phyloP scores from a whole-genome alignment of 306 rosid genomes.

The Mucuna pruriens region DNA sequence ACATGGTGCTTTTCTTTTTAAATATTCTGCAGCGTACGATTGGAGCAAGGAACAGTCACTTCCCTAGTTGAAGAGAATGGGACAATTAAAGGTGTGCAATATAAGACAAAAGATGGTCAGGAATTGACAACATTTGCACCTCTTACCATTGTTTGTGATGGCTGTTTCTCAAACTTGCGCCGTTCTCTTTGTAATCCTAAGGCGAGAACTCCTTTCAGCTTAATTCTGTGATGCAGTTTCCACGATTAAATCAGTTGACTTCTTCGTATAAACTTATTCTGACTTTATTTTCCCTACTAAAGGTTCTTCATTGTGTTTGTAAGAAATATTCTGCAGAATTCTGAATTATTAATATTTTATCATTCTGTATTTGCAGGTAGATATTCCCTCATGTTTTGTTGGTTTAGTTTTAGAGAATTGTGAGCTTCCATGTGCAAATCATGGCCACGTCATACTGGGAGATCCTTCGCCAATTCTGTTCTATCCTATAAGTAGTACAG shows the following conservation, averaged over 20 bases:
- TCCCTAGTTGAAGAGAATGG: slow-evolving; percentile 92
- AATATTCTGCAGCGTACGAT: slow-evolving; percentile 58
- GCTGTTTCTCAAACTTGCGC: slow-evolving; percentile 96
- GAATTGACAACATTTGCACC: slow-evolving; percentile 78
- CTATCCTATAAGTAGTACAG: slow-evolving; percentile 91
- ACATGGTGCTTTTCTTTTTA: slow-evolving; percentile 11
- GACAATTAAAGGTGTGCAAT: slow-evolving; percentile 84
- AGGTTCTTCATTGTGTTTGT: not conserved
- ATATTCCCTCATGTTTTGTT: slow-evolving; percentile 90
- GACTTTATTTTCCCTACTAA: slow-evolving; percentile 7
- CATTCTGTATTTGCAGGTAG: slow-evolving; percentile 69
- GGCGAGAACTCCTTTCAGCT: slow-evolving; percentile 53
- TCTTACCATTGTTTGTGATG: slow-evolving; percentile 94
- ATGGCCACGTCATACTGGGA: slow-evolving; percentile 89
- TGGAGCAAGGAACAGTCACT: slow-evolving; percentile 93
- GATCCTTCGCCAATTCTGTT: slow-evolving; percentile 97
- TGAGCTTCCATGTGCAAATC: slow-evolving; percentile 89
- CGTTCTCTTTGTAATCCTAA: slow-evolving; percentile 93
- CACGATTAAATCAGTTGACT: not conserved
- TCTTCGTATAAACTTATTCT: not conserved
- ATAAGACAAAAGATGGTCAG: slow-evolving; percentile 79
- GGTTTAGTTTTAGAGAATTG: slow-evolving; percentile 89
- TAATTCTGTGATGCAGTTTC: slow-evolving; percentile 7
- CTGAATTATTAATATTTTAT: slow-evolving; percentile 20
- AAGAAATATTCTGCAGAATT: slow-evolving; percentile 22